Percentiles rank a stretch among this genome's conserved stretches.
Conservation (phyloP, 768 basidiomycete species). For the Gyrodon lividus region DNA sequence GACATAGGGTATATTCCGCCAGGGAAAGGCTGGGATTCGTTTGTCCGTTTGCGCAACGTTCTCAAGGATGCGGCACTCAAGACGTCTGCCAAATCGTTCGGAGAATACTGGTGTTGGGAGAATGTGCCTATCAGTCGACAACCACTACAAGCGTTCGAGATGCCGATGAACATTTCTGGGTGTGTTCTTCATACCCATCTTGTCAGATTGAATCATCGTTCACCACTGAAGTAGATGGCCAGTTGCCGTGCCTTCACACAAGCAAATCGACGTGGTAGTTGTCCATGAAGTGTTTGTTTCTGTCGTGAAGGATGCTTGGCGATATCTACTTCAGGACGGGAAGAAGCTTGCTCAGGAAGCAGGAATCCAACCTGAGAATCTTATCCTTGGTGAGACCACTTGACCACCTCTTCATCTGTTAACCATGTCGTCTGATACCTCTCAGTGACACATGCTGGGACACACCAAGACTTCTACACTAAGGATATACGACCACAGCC, state of each 20-base stretch:
- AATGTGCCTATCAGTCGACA: constrained; percentile 27
- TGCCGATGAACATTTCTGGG: constrained; percentile 32
- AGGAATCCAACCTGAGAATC: constrained; percentile 39
- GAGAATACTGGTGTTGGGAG: constrained; percentile 41
- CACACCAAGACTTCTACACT: constrained; percentile 41
- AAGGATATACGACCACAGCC: constrained; percentile 32
- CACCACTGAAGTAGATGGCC: constrained; percentile 38
- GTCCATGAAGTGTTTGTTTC: constrained; percentile 32
- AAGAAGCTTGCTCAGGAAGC: constrained; percentile 30
- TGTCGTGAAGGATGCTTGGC: constrained; percentile 39
- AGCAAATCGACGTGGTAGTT: constrained; percentile 39
- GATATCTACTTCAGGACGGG: constrained; percentile 34
- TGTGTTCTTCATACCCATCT: constrained; percentile 19
- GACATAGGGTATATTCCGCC: constrained; percentile 45
- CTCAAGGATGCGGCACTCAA: constrained; percentile 30
- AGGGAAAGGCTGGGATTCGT: constrained; percentile 36
- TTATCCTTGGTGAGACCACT: constrained; percentile 39
- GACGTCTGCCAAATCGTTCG: constrained; percentile 23
- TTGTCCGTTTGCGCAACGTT: constrained; percentile 41
- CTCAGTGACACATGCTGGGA: constrained; percentile 42
- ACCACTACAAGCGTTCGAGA: constrained; percentile 34
- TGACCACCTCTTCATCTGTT: neutral
- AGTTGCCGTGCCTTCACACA: constrained; percentile 38
- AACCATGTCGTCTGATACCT: neutral
- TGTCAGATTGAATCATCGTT: neutral